Evolutionary conservation across 2,329 filamentous ascomycete species (phyloP), one percentile per base, ranked within the genome.

Genomic region (Paraphaeosphaeria minitans): DNA sequence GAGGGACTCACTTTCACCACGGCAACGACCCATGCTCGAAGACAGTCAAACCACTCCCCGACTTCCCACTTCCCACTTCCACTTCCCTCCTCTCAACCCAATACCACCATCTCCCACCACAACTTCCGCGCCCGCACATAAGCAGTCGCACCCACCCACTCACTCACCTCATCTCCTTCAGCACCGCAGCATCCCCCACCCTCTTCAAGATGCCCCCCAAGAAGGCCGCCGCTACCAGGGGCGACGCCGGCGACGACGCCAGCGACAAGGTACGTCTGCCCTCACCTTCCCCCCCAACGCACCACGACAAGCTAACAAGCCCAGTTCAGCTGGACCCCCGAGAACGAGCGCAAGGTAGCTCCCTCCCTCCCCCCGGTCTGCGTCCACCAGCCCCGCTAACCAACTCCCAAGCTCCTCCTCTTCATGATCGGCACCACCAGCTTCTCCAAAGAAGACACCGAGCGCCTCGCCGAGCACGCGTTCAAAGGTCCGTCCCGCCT

Each of bases 351-450:
- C 24, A 63, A 60, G 56, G 61, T 63, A 59, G 29, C n/a, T 7
- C n/a, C 51, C 27, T 1, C 7, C 19, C 53, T 69, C 56, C 47
- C 70, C 58, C n/a, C n/a, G n/a, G n/a, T n/a, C n/a, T n/a, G n/a
- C 50, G 71, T 56, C 27, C 16, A 16, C 22, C 21, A 13, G 27
- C 7, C 22, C 24, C 7, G 46, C n/a, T 24, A 19, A 42, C n/a
- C 22, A 22, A n/a, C 35, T 5, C 29, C 6, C 29, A 6, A 76
- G 70, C 56, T 71, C 55, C 50, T 72, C 58, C 53, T 74, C 58
- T 48, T 72, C 9, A 68, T 49, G 3, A 55, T 59, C 52, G 59
- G 61, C 53, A 63, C 63, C 50, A 55, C 24, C 16, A 31, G 61
- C 52, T 35, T 68, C 47, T 50, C 53, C 1, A 42, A 56, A 4